Base-by-base conservation (phyloP, 2,329 filamentous ascomycete genomes). In the Diplocarpon rosae region DNA sequence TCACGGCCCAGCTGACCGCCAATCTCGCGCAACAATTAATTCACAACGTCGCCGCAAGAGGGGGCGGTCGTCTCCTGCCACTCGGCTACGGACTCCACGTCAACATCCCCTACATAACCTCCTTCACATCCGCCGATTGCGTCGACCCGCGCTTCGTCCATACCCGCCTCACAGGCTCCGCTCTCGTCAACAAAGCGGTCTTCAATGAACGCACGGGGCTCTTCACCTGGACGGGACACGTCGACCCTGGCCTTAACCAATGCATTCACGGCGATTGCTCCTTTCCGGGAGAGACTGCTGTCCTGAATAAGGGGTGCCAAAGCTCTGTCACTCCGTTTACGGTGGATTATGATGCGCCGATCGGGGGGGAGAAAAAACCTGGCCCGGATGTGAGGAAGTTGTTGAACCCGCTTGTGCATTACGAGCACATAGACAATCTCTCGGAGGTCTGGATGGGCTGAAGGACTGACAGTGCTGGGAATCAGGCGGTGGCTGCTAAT, bases 221-320 rank as follows among this genome's bases (percentile, higher is more conserved):
- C 0, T 74, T 75, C 51, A 61, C 50, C 1, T 69, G 63, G 56
- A 62, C 55, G 0, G 65, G 65, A 43, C 60, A 67, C 14, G 59
- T 61, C 29, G 50, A 60, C 3, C 63, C 61, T 0, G 70, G 67
- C 1, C 60, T 69, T 2, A 74, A 74, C 42, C 54, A 60, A 1
- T 73, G 70, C 45, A 68, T 72, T 51, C 73, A 74, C 39, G 72
- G 71, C 1, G 66, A 75, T 43, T 72, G 69, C 54, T 59, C 56
- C 6, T 54, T 75, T n/a, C 68, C 69, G 0, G 69, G 71, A 0
- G 71, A 75, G 63, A 72, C 69, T 1, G 64, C 63, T 32, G 61
- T 73, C 2, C 63, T 73, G 10, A 62, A 65, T 39, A 59, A 62
- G 12, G 67, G 66, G 0, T 67, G 63, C 33, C 57, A 66, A 2